Evolutionary conservation across 768 basidiomycete species (phyloP), one percentile per base, ranked within the genome.

Genomic region (Agrocybe praecox): DNA sequence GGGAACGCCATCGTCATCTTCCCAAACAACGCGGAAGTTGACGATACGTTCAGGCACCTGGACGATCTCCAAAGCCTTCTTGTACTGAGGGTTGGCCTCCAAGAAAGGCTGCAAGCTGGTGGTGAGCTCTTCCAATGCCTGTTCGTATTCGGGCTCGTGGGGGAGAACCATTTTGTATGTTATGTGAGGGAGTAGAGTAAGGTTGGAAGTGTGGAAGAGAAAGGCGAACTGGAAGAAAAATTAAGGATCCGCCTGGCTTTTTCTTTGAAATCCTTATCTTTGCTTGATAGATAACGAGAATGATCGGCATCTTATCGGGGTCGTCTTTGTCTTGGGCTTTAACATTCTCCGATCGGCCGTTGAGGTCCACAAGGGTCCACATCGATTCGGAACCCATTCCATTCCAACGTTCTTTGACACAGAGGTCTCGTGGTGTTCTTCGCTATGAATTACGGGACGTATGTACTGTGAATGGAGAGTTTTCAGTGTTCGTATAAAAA

Each of bases 1-100:
- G 49, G 83, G 69, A 45, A 75, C 62, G 52, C 85, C 85, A 60
- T 84, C 71, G 67, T 90, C 88, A 66, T 87, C 84, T 70, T 91
- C 88, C 89, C 89, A 91, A 59, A 83, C 79, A 51, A 90, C 87
- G 63, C 88, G 86, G 84, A 90, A 89, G 68, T 88, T 82, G 42
- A 84, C 63, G 54, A 83, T 65, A 61, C 81, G 79, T 65, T 83
- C 82, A 15, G 82, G 82, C 55, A 84, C 67, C 63, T 83, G 81
- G 47, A 87, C 78, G 60, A 88, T 78, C 53, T 85, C 81, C 61
- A 91, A 78, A 32, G 86, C 86, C 67, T 81, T 84, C 68, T 82
- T 74, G 79, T 89, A 89, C 59, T 81, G 78, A 33, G 88, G 88
- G 71, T 87, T 82, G 60, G 82, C 80, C 54, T 71, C 77, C 66